Evolutionary conservation across 2,329 filamentous ascomycete species (phyloP), one percentile per base, ranked within the genome.

Genomic region (Endocalyx cinctus): DNA sequence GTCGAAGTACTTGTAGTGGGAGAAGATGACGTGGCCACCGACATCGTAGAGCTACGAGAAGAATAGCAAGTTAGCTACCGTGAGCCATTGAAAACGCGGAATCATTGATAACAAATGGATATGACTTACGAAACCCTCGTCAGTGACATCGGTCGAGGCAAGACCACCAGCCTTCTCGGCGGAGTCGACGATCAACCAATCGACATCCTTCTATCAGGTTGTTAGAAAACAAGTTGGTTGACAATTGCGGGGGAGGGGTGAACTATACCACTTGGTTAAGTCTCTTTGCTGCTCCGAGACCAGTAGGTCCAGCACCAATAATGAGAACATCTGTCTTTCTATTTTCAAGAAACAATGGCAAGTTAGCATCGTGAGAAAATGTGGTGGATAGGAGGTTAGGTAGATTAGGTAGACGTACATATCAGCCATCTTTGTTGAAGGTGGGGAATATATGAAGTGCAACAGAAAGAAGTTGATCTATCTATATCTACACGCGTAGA

Each of bases 1-100:
- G 70, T 98, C 92, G 64, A 98, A 98, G 80, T 98, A 98, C 73
- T 96, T 96, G 84, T 98, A 98, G 79, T 96, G 89, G 53, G 89
- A 96, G 78, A 96, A 96, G 70, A 96, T 96, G 68, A 96, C 89
- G 69, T 96, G 89, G 54, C 89, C 89, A 62, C 89, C 89, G 54
- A 98, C 92, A 69, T 98, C 92, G 77, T 96, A 98, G 55, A 98
- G 79, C 90, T 95, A 57, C 15, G 38, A 17, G 10, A 19, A 12
- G 28, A 30, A 25, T 41, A 31, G 13, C 31, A 50, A n/a, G n/a
- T n/a, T n/a, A n/a, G n/a, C n/a, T n/a, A 52, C 26, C 35, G 53
- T 54, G 41, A 52, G 38, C 15, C 12, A 20, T 10, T 19, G 25
- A 17, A 15, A n/a, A 14, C 5, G 17, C 8, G 11, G 10, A 29